Base-by-base conservation (phyloP, 2,329 filamentous ascomycete genomes). In the Spiromastix sp. region DNA sequence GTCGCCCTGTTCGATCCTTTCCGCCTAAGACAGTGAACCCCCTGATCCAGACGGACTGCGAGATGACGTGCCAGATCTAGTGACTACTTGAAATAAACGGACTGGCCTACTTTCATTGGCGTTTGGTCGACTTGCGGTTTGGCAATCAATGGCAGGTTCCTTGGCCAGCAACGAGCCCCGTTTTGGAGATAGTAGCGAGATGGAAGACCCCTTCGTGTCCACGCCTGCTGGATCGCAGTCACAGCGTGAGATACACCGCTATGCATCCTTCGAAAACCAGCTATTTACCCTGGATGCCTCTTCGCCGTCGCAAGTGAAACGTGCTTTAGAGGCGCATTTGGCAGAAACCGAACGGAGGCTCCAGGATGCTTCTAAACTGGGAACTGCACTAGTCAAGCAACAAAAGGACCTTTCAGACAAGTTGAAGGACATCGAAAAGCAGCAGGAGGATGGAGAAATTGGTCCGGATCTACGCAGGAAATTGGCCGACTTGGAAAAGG, bases 271-370 rank as follows among this genome's bases (percentile, higher is more conserved):
- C 55, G 85, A 94, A 57, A 75, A 76, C 32, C 78, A 89, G 34
- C 65, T 84, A 18, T 87, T 93, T 56, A 79, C 79, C 24, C 67
- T 89, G 15, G 82, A 83, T 46, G 74, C 85, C n/a, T 70, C 83
- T 18, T 94, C 89, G 1, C 85, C 89, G 7, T 76, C 78, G 37
- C 86, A 95, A 54, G 85, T 86, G 26, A 93, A 84, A 61, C 80
- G 83, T 46, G 86, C 86, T 29, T 70, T 98, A 29, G 81, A 94
- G 59, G 85, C 87, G 34, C 91, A 96, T 61, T 71, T 98, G 31
- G 79, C 82, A 43, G 91, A 98, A 59, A 95, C 89, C 1, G 85
- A 94, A 51, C 80, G 86, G 40, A 77, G 89, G 39, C 79, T 98
- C 43, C 83, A 93, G 51, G 87, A 96, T 56, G 84, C 89, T 4